Base-by-base conservation (phyloP, 139 green algal genomes). In the Chlorella sorokiniana region DNA sequence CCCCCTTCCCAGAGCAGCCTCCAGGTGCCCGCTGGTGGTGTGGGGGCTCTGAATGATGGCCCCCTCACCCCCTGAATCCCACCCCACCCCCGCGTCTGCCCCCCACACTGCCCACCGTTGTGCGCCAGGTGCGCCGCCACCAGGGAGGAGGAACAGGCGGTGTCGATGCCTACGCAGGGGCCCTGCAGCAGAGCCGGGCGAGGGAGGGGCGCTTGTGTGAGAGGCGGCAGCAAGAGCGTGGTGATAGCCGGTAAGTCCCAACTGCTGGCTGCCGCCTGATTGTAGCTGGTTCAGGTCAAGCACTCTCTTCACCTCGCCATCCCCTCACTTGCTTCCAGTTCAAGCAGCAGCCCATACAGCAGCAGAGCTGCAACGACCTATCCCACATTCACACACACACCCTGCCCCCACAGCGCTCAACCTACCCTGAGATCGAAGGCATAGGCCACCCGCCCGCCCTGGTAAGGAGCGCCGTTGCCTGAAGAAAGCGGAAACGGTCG, bases 111-210 rank as follows among this genome's bases (percentile, higher is more conserved):
- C 22, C 82, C 51, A 25, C 89, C 73, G 29, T 54, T 22, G 38
- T 68, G 59, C 0, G 86, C 94, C 1, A 78, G 64, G 69, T 96
- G 88, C 0, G 82, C n/a, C 1, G 91, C 91, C 27, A 96, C 93
- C 54, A 97, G 85, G 0, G 91, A 93, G 2, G 89, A 93, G 23
- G 89, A 95, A 86, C 94, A 98, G 4, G 93, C 94, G 1, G 94
- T 98, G 85, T 97, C 94, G 0, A 97, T 81, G 37, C 86, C 88
- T 11, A 95, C 54, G 37, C 88, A 84, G 10, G 94, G 90, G 1
- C 94, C 94, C 27, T 89, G 20, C 4, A 94, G 90, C n/a, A n/a
- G 40, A 84, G 92, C 42, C 92, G 72, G 10, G 48, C 14, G 11
- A 91, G 90, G 1, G 83, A 48, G 90, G 91, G 22, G 92, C 96